Evolutionary conservation across 257 asterid species (phyloP), one percentile per base, ranked within the genome.

Genomic region (Orobanche coerulescens): DNA sequence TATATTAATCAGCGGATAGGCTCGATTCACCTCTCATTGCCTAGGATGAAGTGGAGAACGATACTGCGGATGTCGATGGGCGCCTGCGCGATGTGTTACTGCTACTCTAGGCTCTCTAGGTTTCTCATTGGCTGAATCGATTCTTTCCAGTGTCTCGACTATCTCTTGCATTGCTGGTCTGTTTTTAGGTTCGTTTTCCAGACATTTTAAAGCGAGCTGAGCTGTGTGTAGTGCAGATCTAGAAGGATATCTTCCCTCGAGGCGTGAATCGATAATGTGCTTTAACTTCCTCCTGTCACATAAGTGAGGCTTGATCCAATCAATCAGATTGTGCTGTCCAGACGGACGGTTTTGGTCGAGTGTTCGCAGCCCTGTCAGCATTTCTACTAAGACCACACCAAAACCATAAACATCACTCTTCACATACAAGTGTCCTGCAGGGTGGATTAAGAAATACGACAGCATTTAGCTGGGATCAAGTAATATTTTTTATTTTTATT

Each of bases 381-480:
- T 80, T 67, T 80, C 86, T 4, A 72, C 83, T 18, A 80, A 61
- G 19, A 80, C 83, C 19, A 80, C 86, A 1, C 86, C 86, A 24
- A 77, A 80, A 11, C 83, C 79, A 33, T 80, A 80, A 2, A 80
- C 86, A n/a, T 80, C 86, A 0, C 86, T 80, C 75, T 80, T 80
- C 57, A 80, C 86, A 2, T 80, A 80, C 76, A 80, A 67, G 75
- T 80, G 86, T 19, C 86, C 86, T 80, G 75, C 10, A 16, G 23
- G 15, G 25, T 39, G 44, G 44, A 39, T 12, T 39, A 1, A 39
- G 44, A 37, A 39, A 7, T 37, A 2, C n/a, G n/a, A n/a, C 47
- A 28, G 39, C 4, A 23, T 3, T 25, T 5, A 16, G 57, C 13
- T 5, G 16, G 7, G 26, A 26, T 50, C 0, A 5, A 12, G 36